Percentiles rank a stretch among this genome's conserved stretches.
Evolutionary conservation across 441 rosid species (phyloP).

Genomic region (Euphorbia schlechtendalii): DNA sequence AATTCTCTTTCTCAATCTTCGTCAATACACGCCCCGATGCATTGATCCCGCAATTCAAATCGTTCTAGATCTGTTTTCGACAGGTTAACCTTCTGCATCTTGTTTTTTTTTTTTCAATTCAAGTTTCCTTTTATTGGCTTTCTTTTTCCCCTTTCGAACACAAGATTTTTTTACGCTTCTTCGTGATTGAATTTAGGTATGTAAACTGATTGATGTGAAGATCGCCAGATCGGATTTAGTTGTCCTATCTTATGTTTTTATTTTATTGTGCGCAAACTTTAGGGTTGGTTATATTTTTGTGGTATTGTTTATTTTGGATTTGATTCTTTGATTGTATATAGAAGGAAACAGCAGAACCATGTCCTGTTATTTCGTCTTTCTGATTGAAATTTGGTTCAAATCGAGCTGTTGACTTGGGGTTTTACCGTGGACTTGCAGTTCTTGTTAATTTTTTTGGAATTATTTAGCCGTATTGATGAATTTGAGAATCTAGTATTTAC

Average conservation of each 20-base stretch:
- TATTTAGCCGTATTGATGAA: background rate
- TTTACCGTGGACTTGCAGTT: background rate
- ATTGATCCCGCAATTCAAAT: slow-evolving; percentile 19
- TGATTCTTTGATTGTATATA: background rate
- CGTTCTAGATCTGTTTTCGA: slow-evolving; percentile 36
- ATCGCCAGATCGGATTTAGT: slow-evolving; percentile 14
- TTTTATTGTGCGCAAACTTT: background rate
- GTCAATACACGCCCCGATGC: slow-evolving; percentile 18
- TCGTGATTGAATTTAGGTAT: background rate
- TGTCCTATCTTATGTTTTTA: background rate
- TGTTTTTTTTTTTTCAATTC: background rate
- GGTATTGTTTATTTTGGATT: background rate
- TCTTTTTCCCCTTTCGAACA: background rate
- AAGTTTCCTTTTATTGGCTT: background rate
- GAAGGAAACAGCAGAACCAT: background rate
- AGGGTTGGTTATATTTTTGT: background rate
- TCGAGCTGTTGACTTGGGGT: background rate
- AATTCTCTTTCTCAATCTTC: background rate
- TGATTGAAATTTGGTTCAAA: background rate
- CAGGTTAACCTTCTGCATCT: slow-evolving; percentile 18
- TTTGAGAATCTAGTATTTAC: background rate
- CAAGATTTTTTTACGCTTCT: background rate
- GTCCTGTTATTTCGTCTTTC: slow-evolving; percentile 1
- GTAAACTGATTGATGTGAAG: background rate
- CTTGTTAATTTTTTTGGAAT: background rate